phyloP scores from a whole-genome alignment of 2,329 filamentous ascomycete species.

The Curvularia eragrostidis region DNA sequence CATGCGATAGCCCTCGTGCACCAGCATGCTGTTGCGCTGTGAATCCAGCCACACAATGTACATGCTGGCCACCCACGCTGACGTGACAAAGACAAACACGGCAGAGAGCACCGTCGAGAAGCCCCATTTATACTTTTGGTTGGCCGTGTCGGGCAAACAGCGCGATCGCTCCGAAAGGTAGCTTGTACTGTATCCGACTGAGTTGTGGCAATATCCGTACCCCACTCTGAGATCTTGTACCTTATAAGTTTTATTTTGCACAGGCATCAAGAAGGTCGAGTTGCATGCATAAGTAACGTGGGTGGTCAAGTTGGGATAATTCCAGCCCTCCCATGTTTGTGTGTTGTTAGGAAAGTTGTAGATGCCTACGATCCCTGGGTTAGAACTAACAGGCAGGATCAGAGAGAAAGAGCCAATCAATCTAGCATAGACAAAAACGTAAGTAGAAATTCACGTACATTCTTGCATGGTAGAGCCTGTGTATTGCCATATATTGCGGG shows the following conservation, averaged over 20 bases:
- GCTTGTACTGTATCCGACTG: constrained; percentile 21
- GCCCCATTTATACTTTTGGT: constrained; percentile 46
- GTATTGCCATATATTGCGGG: no score
- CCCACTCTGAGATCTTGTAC: constrained; percentile 2
- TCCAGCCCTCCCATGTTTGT: constrained; percentile 1
- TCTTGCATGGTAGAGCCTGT: no score
- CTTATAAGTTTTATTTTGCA: no score
- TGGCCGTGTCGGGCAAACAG: constrained; percentile 39
- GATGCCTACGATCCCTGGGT: constrained; percentile 3
- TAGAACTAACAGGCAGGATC: neutral
- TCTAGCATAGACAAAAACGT: neutral
- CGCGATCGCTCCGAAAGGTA: constrained; percentile 24
- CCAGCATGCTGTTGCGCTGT: constrained; percentile 33
- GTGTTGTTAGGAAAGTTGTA: constrained; percentile 22
- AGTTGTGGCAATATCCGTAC: constrained; percentile 27
- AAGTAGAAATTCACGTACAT: neutral
- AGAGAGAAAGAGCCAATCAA: neutral
- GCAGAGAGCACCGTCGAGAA: constrained; percentile 47
- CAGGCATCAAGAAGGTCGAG: constrained; percentile 16
- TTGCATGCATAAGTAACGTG: constrained; percentile 20
- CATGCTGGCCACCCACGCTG: constrained; percentile 43
- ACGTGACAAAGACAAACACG: constrained; percentile 41
- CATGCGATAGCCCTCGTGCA: constrained; percentile 38
- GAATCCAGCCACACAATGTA: constrained; percentile 48
- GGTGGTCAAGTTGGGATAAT: neutral